Percentiles rank a stretch among this genome's conserved stretches.
phyloP scores from a whole-genome alignment of 2,329 filamentous ascomycete genomes.

The Stachybotrys echinatus region DNA sequence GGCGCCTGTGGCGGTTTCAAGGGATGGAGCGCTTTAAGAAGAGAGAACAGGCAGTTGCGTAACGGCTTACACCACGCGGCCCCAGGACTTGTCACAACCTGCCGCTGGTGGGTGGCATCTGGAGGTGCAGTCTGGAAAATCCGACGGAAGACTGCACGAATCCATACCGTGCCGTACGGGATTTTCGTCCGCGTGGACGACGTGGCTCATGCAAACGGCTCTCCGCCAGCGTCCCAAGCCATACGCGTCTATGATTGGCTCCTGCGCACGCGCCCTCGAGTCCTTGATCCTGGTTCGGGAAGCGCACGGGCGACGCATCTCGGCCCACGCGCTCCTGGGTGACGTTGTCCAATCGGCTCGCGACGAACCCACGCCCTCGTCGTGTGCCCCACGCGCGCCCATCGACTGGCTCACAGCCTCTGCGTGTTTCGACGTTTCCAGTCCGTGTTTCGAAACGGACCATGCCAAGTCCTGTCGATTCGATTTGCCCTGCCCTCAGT shows the following conservation, averaged over 20 bases:
- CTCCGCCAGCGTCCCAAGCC: no score
- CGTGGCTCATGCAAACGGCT: no score
- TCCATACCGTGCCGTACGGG: no score
- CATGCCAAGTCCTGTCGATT: not conserved
- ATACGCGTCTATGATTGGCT: slow-evolving; percentile 8
- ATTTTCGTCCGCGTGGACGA: no score
- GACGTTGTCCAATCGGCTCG: not conserved
- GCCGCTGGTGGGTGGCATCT: no score
- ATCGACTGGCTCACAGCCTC: slow-evolving; percentile 7
- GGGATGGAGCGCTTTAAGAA: no score
- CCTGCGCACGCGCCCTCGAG: slow-evolving; percentile 5
- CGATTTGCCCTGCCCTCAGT: not conserved
- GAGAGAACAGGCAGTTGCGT: no score
- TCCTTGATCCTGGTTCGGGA: not conserved
- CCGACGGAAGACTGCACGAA: no score
- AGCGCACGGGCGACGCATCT: not conserved
- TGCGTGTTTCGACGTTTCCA: slow-evolving; percentile 6
- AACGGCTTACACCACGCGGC: no score
- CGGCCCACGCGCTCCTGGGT: not conserved
- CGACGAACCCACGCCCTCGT: not conserved
- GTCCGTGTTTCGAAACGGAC: not conserved
- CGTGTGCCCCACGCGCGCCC: not conserved
- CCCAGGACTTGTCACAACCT: no score
- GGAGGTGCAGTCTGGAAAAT: no score
- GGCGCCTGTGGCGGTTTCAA: no score